Conservation (phyloP, 495 filamentous ascomycete genomes). For the Aspergillus bridgeri region DNA sequence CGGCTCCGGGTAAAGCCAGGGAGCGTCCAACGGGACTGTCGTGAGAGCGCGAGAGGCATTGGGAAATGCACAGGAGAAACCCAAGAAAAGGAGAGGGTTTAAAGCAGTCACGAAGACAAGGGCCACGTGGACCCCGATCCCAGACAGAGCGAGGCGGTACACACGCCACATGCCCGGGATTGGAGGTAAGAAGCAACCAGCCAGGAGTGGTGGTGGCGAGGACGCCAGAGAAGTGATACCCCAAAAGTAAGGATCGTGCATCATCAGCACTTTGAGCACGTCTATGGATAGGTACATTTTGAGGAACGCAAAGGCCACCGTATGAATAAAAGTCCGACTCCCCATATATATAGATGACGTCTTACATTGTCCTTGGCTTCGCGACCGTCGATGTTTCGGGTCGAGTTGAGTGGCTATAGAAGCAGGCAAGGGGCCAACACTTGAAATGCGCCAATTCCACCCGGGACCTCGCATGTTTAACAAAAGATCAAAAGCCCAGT, state of each 20-base stretch:
- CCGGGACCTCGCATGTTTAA: conserved; percentile 69
- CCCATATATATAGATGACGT: conserved; percentile 8
- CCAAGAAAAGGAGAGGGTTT: conserved; percentile 53
- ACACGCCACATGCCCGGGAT: conserved; percentile 39
- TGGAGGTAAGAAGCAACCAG: conserved; percentile 28
- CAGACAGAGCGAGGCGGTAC: conserved; percentile 50
- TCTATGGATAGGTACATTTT: conserved; percentile 63
- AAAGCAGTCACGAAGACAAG: conserved; percentile 54
- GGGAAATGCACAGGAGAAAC: conserved; percentile 48
- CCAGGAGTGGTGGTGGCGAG: conserved; percentile 39
- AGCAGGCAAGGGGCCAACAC: conserved; percentile 56
- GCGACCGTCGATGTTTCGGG: conserved; percentile 11
- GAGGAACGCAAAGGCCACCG: conserved; percentile 45
- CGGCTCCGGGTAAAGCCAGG: conserved; percentile 63
- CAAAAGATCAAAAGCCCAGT: conserved; percentile 68
- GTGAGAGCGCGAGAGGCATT: conserved; percentile 31
- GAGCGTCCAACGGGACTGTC: conserved; percentile 46
- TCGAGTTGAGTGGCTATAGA: conserved; percentile 42
- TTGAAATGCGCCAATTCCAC: conserved; percentile 70
- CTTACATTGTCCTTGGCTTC: conserved; percentile 8
- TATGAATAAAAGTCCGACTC: conserved; percentile 45
- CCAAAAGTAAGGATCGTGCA: conserved; percentile 74
- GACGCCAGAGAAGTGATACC: conserved; percentile 32
- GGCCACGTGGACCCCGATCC: conserved; percentile 49
- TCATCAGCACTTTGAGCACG: conserved; percentile 59